These are phyloP conservation scores for Centrapalus pauciflorus DNA, from an alignment of 129 eudicot genomes.

Conservation along the genomic window DNA sequence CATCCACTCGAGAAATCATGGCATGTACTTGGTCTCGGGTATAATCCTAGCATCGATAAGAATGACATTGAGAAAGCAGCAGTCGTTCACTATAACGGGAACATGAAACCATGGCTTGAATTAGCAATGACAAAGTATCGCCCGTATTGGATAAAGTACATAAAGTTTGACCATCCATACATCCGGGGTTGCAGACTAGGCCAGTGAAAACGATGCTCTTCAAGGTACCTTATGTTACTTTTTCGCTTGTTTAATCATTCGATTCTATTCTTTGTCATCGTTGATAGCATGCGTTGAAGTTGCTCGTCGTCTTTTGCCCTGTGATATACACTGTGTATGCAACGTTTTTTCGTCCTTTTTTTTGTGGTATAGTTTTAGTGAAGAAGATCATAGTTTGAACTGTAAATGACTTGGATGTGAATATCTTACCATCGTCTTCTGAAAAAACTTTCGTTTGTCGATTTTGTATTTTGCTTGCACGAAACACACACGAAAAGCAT, in stretches of 20 bases:
- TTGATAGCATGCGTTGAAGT: slow-evolving; percentile 9
- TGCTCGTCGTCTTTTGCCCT: slow-evolving; percentile 16
- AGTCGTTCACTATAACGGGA: slow-evolving; percentile 88
- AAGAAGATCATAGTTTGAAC: slow-evolving; percentile 8
- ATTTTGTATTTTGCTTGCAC: too few species aligned
- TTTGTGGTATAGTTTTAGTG: slow-evolving; percentile 5
- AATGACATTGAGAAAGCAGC: slow-evolving; percentile 87
- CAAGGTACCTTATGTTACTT: too few species aligned
- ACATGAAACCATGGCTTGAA: slow-evolving; percentile 97
- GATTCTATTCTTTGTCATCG: slow-evolving; percentile 21
- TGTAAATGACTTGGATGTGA: slow-evolving; percentile 20
- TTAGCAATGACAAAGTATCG: slow-evolving; percentile 88
- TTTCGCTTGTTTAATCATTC: slow-evolving; percentile 13
- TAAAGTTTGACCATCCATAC: slow-evolving; percentile 81
- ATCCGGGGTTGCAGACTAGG: slow-evolving; percentile 67
- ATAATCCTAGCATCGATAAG: slow-evolving; percentile 69
- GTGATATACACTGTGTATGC: slow-evolving; percentile 29
- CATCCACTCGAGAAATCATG: slow-evolving; percentile 92
- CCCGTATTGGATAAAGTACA: slow-evolving; percentile 83
- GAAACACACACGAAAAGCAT: too few species aligned
- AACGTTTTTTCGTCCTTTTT: not conserved
- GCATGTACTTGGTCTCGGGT: slow-evolving; percentile 96
- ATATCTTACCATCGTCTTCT: not conserved
- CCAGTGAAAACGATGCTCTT: slow-evolving; percentile 17
- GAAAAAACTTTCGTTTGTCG: not conserved